Percentiles rank a stretch among this genome's conserved stretches.
These are phyloP conservation scores for Solanum pinnatisectum DNA, from an alignment of 257 asterid species.

Conservation along the genomic window DNA sequence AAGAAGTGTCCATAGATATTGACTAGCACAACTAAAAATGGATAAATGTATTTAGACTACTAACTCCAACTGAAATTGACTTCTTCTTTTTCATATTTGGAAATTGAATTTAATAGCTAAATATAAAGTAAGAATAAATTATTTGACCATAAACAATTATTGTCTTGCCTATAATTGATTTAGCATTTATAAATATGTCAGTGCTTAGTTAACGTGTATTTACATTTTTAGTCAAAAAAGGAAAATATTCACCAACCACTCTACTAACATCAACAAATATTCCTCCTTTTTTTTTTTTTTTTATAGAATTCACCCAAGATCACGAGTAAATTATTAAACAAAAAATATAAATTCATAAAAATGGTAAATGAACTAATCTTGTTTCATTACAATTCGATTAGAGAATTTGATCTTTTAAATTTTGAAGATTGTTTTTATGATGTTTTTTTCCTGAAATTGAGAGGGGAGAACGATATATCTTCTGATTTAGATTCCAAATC, in stretches of 20 bases:
- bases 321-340: too few relatives aligned
- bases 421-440: too few relatives aligned
- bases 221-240: not conserved
- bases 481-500: too few relatives aligned
- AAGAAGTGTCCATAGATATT: not conserved
- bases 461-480: too few relatives aligned
- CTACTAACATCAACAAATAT: not conserved
- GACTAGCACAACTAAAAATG: not conserved
- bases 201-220: not conserved
- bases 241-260: not conserved
- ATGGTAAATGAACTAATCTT: too few relatives aligned
- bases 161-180: not conserved
- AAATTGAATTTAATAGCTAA: not conserved
- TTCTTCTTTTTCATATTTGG: not conserved
- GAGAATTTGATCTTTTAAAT: too few relatives aligned
- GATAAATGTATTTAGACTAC: not conserved
- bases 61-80: not conserved
- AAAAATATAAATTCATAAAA: too few relatives aligned
- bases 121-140: not conserved
- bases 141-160: not conserved
- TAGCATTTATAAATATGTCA: not conserved
- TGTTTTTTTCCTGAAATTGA: too few relatives aligned
- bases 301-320: too few relatives aligned
- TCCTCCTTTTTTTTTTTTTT: too few relatives aligned
- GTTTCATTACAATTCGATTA: too few relatives aligned